These are phyloP conservation scores for Gossypium australe DNA, from an alignment of 345 rosid species.

Conservation along the genomic window DNA sequence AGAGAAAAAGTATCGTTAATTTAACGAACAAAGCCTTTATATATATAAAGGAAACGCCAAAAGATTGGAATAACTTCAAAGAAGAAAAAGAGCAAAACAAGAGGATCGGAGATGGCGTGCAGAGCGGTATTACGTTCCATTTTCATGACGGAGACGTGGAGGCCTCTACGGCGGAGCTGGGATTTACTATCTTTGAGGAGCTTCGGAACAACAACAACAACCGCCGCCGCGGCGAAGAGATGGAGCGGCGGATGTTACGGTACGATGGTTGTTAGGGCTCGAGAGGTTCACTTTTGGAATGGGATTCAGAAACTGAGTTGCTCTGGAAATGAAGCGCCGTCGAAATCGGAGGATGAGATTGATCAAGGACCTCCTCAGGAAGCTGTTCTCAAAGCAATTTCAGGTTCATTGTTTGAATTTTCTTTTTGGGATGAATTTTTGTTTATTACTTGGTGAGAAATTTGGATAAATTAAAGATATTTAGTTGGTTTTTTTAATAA, in stretches of 20 bases:
- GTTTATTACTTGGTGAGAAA: not conserved
- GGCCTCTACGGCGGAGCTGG: constrained; percentile 30
- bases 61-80: not conserved
- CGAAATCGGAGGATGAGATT: constrained; percentile 6
- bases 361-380: constrained; percentile 71
- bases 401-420: constrained; percentile 38
- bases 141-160: constrained; percentile 49
- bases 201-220: constrained; percentile 8
- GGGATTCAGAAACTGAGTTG: constrained; percentile 16
- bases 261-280: constrained; percentile 2
- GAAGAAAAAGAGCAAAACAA: not conserved
- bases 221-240: constrained; percentile 5
- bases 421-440: not conserved
- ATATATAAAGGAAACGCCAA: constrained; percentile 1
- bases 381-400: constrained; percentile 91
- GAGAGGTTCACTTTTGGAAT: constrained; percentile 3
- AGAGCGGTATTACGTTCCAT: constrained; percentile 56
- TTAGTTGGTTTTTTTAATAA: too few relatives aligned
- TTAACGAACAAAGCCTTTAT: not conserved
- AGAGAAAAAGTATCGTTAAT: constrained; percentile 3
- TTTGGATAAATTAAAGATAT: too few relatives aligned
- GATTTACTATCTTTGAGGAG: constrained; percentile 10
- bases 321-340: constrained; percentile 20
- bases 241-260: constrained; percentile 8
- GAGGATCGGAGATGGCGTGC: constrained; percentile 54